A percentile compares a stretch with the other conserved stretches of the same genome.
Evolutionary conservation across 306 rosid genomes (phyloP).

Genomic region (Castanospermum australe): DNA sequence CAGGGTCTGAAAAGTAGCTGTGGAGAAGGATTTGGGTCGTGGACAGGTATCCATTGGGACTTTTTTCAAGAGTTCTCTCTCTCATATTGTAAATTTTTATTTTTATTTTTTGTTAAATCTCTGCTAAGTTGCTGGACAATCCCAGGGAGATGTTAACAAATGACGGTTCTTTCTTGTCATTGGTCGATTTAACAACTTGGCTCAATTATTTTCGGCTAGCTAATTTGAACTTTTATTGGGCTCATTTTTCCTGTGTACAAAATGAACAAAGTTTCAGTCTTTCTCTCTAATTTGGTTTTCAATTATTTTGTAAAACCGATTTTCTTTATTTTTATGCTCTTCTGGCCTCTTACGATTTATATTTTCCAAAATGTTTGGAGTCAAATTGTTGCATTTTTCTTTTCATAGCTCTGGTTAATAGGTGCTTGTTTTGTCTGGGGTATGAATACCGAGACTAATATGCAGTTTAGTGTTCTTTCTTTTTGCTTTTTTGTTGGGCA

Average conservation of each 20-base stretch:
- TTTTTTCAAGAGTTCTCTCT: neutral
- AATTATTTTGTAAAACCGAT: neutral
- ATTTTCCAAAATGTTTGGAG: slow-evolving; percentile 2
- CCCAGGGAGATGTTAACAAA: slow-evolving; percentile 6
- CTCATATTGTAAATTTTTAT: too few species aligned
- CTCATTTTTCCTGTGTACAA: neutral
- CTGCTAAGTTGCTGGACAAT: slow-evolving; percentile 20
- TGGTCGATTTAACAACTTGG: neutral
- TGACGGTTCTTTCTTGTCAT: neutral
- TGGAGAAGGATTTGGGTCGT: slow-evolving; percentile 23
- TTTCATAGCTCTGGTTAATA: neutral
- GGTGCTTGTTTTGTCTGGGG: slow-evolving; percentile 31
- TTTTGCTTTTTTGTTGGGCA: neutral
- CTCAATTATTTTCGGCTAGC: neutral
- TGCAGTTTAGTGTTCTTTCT: slow-evolving; percentile 21
- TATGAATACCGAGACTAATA: slow-evolving; percentile 12
- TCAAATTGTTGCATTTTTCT: slow-evolving; percentile 13
- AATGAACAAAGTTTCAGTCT: slow-evolving; percentile 13
- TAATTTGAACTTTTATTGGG: slow-evolving; percentile 8
- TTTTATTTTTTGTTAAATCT: neutral
- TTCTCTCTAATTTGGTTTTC: slow-evolving; percentile 21
- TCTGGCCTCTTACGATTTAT: slow-evolving; percentile 8
- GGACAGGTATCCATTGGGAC: slow-evolving; percentile 32
- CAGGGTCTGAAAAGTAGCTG: slow-evolving; percentile 27
- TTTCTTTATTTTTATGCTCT: slow-evolving; percentile 6